Percentiles rank a stretch among this genome's conserved stretches.
These are phyloP conservation scores for Scheffersomyces cryptocercus DNA, from an alignment of 1,139 yeast species.

Conservation along the genomic window DNA sequence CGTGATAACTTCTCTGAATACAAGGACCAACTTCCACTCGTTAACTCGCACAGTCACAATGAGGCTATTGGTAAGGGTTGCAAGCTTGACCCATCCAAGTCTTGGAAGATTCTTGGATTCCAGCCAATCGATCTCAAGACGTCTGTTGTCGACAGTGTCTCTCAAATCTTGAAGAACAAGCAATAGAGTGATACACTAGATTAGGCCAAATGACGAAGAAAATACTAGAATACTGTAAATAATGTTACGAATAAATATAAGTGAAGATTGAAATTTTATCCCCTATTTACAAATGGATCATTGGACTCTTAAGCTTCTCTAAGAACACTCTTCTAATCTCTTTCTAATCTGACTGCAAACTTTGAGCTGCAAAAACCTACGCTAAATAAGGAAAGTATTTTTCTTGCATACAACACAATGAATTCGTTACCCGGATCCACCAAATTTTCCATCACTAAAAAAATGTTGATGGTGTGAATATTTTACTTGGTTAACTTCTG, in stretches of 20 bases:
- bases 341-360: too few relatives aligned
- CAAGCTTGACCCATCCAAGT: background rate
- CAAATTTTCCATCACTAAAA: conserved; percentile 1
- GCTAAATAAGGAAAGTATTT: too few relatives aligned
- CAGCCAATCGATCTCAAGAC: background rate
- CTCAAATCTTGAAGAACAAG: background rate
- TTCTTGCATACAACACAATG: too few relatives aligned
- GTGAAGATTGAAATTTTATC: too few relatives aligned
- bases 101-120: background rate
- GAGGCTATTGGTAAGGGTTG: background rate
- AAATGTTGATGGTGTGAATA: background rate
- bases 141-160: background rate
- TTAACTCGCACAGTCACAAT: background rate
- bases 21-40: background rate
- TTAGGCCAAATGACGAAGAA: too few relatives aligned
- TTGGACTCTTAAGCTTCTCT: too few relatives aligned
- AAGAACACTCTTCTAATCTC: too few relatives aligned
- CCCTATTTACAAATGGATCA: too few relatives aligned
- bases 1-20: conserved; percentile 2
- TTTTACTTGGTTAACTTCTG: background rate
- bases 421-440: conserved; percentile 9
- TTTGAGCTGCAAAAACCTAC: too few relatives aligned
- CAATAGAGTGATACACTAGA: too few relatives aligned
- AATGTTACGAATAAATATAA: too few relatives aligned
- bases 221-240: too few relatives aligned